Evolutionary conservation across 805 yeast species (phyloP), one percentile per base, ranked within the genome.

Genomic region (Candida parachauliodes): DNA sequence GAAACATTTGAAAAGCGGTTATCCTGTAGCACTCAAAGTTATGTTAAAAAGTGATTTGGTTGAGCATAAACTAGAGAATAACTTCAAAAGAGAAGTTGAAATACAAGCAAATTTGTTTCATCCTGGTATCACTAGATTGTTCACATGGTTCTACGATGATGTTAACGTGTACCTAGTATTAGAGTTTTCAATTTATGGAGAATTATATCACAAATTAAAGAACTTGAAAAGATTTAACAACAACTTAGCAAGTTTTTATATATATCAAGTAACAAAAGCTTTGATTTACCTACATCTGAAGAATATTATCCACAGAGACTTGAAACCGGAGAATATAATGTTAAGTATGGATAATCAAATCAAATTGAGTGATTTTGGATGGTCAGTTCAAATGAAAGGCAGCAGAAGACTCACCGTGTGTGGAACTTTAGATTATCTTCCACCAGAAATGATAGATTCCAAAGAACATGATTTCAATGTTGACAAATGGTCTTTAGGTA

Each of bases 401-500:
- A 43, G 42, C 8, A 74, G 76, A 44, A 66, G 96, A 51, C 70
- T 79, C 11, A 91, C 98, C 0, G 75, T 93, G 66, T 93, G 98
- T 60, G 98, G 98, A 0, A 93, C 98, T 0, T 66, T 91, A 28
- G 98, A 93, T 60, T 91, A 91, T 50, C 62, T 93, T 11, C 94
- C 98, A 0, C 98, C 98, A 6, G 98, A 91, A 61, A 81, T 93
- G 84, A 86, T 91, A 5, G 93, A 83, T 44, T 80, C 85, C 1
- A 79, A 76, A 48, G 84, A 80, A 8, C 93, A 91, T 50, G 91
- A 84, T 49, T 72, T 71, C 37, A 71, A 71, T 36, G 95, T 88
- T 0, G 98, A 91, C 55, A 74, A 83, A 2, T 91, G 98, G 98
- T 87, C 97, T 1, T 65, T 91, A 37, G 98, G 98, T 0, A 79